Base-by-base conservation (phyloP, 2,329 filamentous ascomycete species). In the Zalaria obscura region DNA sequence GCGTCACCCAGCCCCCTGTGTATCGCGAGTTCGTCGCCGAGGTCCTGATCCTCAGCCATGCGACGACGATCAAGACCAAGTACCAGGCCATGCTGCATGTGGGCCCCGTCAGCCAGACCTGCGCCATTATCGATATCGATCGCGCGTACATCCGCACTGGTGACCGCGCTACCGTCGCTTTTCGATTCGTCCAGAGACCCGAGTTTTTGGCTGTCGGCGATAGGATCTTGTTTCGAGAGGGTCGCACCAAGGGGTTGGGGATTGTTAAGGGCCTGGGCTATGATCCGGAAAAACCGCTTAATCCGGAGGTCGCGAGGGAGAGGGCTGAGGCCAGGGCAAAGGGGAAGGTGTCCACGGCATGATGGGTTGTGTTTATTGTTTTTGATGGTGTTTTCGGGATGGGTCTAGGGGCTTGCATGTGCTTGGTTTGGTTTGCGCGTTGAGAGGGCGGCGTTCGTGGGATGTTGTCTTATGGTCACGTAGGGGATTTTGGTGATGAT, bases 11-110 rank as follows among this genome's bases (percentile, higher is more conserved):
- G 56, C 65, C 50, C 2, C 75, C 80, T 0, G 68, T 70, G 4
- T 64, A 68, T 52, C 63, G 67, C 43, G 67, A 71, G 43, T 72
- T 72, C 45, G 60, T 68, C 56, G 52, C 83, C 67, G 48, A 91
- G 78, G 91, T 98, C 1, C 71, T 98, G 25, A 96, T 98, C 50
- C 71, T 98, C 5, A 93, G 84, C 3, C 91, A 98, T 55, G 87
- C 89, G 0, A 98, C 91, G 0, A 98, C 91, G 35, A 98, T 98
- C 61, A 91, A 93, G 62, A 86, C 80, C 0, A 89, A 87, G 54
- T 98, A 98, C 51, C 91, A 98, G 66, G 91, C 91, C 1, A 98
- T 96, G 88, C 72, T 98, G 25, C 91, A 98, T 53, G 88, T 98
- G 4, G 91, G 91, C 0, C 84, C 91, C 0, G 83, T 98, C 35